A percentile compares a stretch with the other conserved stretches of the same genome.
phyloP scores from a whole-genome alignment of 179 eudicot genomes.

The Camellia oleifera region DNA sequence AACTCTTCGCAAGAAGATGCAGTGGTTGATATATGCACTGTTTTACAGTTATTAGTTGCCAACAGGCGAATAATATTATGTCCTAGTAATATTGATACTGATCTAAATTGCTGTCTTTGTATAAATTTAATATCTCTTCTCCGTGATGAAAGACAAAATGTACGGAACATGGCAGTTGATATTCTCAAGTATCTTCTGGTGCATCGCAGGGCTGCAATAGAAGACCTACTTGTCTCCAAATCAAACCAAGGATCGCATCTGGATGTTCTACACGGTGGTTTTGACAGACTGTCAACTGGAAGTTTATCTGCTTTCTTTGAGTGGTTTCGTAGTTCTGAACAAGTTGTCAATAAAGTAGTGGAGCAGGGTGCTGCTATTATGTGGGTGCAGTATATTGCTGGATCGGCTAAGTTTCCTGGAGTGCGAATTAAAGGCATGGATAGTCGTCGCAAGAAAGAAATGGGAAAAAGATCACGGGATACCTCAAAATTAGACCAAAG shows the following conservation, averaged over 20 bases:
- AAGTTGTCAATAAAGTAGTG: constrained; percentile 69
- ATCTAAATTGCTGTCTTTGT: constrained; percentile 88
- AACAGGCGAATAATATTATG: constrained; percentile 84
- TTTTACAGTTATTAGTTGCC: constrained; percentile 88
- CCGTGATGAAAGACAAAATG: constrained; percentile 65
- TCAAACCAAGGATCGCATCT: constrained; percentile 59
- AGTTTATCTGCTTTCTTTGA: constrained; percentile 64
- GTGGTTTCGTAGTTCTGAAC: constrained; percentile 80
- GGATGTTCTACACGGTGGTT: constrained; percentile 93
- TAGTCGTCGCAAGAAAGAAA: constrained; percentile 79
- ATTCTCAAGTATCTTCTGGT: constrained; percentile 82
- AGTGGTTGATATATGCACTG: constrained; percentile 68
- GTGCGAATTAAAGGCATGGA: constrained; percentile 94
- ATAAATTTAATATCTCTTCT: constrained; percentile 84
- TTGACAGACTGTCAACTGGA: constrained; percentile 89
- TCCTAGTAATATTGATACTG: constrained; percentile 89
- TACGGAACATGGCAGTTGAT: constrained; percentile 67
- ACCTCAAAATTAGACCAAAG: constrained; percentile 53
- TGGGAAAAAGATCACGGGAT: constrained; percentile 76
- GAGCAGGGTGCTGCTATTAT: constrained; percentile 93
- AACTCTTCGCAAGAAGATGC: constrained; percentile 47
- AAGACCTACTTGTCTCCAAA: constrained; percentile 89
- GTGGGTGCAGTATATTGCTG: constrained; percentile 94
- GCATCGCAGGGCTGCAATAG: constrained; percentile 87
- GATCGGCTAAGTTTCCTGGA: constrained; percentile 91